Evolutionary conservation across 176 grass and related monocot species (phyloP).

Genomic region (Panicum miliaceum): DNA sequence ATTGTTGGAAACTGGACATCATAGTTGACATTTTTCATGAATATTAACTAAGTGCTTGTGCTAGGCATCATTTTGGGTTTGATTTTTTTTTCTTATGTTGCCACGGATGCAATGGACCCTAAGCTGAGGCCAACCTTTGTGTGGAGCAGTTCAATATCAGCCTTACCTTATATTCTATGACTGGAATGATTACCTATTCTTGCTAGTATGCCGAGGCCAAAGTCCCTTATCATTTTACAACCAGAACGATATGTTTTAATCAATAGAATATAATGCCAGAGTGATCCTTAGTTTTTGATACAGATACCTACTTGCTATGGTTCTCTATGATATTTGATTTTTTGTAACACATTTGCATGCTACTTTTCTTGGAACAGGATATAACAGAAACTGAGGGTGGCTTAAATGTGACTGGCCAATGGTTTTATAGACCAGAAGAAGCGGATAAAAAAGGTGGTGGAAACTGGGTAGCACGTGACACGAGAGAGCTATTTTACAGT

Average conservation of each 20-base stretch:
- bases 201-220: not conserved
- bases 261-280: too few relatives aligned
- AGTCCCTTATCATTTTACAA: constrained; percentile 9
- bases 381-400: constrained; percentile 73
- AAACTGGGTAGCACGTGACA: constrained; percentile 78
- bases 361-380: constrained; percentile 56
- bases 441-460: constrained; percentile 91
- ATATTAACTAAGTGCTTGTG: not conserved
- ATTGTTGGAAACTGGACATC: constrained; percentile 1
- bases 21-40: not conserved
- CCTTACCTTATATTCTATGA: not conserved
- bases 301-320: not conserved
- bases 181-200: constrained; percentile 16
- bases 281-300: constrained; percentile 22
- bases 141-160: constrained; percentile 6
- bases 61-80: constrained; percentile 16
- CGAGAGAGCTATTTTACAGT: constrained; percentile 94
- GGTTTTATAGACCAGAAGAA: constrained; percentile 99
- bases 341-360: constrained; percentile 20
- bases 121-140: constrained; percentile 32
- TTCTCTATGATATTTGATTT: constrained; percentile 19
- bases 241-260: not conserved
- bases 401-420: constrained; percentile 84
- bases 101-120: constrained; percentile 10
- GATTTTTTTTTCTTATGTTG: constrained; percentile 6